Base-by-base conservation (phyloP, 768 basidiomycete species). In the Pleurotus eryngii region DNA sequence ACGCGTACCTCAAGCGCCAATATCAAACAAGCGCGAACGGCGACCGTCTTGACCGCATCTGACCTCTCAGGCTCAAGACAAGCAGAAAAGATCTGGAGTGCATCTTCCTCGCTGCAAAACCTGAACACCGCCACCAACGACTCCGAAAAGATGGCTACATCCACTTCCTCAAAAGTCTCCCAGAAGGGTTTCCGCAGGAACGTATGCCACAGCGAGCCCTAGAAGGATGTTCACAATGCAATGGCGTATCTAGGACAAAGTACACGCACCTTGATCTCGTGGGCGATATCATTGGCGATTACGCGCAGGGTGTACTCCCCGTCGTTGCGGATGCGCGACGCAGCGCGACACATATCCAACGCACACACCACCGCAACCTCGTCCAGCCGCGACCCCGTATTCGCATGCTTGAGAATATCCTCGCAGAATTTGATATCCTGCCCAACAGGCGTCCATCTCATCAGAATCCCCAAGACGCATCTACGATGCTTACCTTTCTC, bases 21-120 rank as follows among this genome's bases (percentile, higher is more conserved):
- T 0, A 84, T 89, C 40, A 90, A 70, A 62, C 81, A 85, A 2
- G 92, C 90, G 60, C 87, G 84, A 55, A 94, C 76, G 2, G 81
- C 92, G 57, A 83, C 83, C 9, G 87, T 82, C 74, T 94, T 94
- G 62, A 91, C 83, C 1, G 87, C 87, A 22, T 92, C 89, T 1
- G 90, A 87, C 27, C 88, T 81, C 63, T 92, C 89, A 7, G 91
- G 83, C 56, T 88, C 84, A 42, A 92, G 67, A 60, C 90, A 90
- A 12, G 75, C 74, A 18, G 73, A 64, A 65, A 94, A 90, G 5
- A 92, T 64, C 0, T 76, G 75, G 5, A 85, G 47, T 2, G 83
- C 77, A 39, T 90, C 87, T 45, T 84, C 81, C 43, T 77, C 72
- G 0, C 87, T 80, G 18, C 90, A 68, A 62, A 88, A 90, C 12